phyloP scores from a whole-genome alignment of 345 rosid genomes.

The Kandelia obovata region DNA sequence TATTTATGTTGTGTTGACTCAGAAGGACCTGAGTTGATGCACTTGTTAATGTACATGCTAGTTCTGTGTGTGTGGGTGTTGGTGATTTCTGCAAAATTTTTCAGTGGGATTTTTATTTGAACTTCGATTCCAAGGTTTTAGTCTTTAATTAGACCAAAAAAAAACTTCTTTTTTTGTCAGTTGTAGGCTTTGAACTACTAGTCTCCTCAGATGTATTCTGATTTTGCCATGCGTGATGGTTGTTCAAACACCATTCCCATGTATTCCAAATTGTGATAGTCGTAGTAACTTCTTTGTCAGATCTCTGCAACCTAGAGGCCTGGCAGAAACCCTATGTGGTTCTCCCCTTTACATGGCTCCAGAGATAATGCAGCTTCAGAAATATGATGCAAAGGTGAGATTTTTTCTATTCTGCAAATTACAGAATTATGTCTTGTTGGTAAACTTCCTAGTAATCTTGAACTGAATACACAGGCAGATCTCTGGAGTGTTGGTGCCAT shows the following conservation, averaged over 20 bases:
- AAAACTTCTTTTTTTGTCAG: too few species aligned
- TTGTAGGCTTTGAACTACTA: neutral
- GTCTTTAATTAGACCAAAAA: too few species aligned
- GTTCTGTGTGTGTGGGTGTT: too few species aligned
- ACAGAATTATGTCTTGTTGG: neutral
- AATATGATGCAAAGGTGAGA: slow-evolving; percentile 96
- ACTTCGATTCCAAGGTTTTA: too few species aligned
- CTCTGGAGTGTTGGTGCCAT: slow-evolving; percentile 99
- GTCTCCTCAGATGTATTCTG: neutral
- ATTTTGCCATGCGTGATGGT: neutral
- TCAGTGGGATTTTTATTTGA: too few species aligned
- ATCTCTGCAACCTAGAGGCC: slow-evolving; percentile 85
- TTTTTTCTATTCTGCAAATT: neutral
- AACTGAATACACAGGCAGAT: slow-evolving; percentile 81
- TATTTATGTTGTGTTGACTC: too few species aligned
- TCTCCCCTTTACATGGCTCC: slow-evolving; percentile 99
- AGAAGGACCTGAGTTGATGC: too few species aligned
- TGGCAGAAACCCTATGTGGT: slow-evolving; percentile 97
- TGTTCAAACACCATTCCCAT: neutral
- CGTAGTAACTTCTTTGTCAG: slow-evolving; percentile 39
- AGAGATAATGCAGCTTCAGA: slow-evolving; percentile 96
- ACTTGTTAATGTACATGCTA: too few species aligned
- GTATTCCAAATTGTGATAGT: neutral
- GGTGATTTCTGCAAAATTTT: too few species aligned
- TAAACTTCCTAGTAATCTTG: slow-evolving; percentile 33